Conservation (phyloP, 225 moss, liverwort and hornwort species). For the Physcomitrium patens region DNA sequence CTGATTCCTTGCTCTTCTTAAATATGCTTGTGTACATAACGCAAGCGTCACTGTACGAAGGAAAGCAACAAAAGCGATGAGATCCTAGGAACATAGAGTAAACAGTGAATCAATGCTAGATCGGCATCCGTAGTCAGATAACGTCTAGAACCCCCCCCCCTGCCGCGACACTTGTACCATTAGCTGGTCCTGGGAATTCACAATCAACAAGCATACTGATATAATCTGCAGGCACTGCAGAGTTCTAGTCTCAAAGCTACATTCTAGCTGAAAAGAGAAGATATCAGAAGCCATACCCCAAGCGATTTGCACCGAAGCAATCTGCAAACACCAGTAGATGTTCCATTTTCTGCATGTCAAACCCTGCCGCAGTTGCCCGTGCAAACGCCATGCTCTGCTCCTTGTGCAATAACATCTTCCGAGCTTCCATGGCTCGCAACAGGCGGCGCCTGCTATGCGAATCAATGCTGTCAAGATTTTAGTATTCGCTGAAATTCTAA, state of each 20-base stretch:
- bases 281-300: conserved; percentile 57
- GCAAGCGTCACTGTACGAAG: conserved; percentile 52
- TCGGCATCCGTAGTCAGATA: neutral
- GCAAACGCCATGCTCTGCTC: conserved; percentile 98
- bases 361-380: conserved; percentile 93
- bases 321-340: conserved; percentile 90
- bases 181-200: neutral
- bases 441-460: conserved; percentile 68
- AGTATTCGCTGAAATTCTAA: neutral
- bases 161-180: neutral
- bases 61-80: conserved; percentile 28
- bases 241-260: neutral
- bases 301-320: conserved; percentile 83
- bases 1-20: conserved; percentile 60
- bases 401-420: conserved; percentile 87
- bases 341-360: conserved; percentile 95
- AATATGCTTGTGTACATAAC: conserved; percentile 56
- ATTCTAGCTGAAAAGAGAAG: neutral
- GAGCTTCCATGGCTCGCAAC: conserved; percentile 96
- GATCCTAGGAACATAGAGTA: neutral
- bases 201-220: no score
- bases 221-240: no score
- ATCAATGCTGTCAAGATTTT: neutral
- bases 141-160: neutral
- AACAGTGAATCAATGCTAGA: neutral